A percentile compares a stretch with the other conserved stretches of the same genome.
Conservation (phyloP, 2,329 filamentous ascomycete genomes). For the Colletotrichum chlorophyti region DNA sequence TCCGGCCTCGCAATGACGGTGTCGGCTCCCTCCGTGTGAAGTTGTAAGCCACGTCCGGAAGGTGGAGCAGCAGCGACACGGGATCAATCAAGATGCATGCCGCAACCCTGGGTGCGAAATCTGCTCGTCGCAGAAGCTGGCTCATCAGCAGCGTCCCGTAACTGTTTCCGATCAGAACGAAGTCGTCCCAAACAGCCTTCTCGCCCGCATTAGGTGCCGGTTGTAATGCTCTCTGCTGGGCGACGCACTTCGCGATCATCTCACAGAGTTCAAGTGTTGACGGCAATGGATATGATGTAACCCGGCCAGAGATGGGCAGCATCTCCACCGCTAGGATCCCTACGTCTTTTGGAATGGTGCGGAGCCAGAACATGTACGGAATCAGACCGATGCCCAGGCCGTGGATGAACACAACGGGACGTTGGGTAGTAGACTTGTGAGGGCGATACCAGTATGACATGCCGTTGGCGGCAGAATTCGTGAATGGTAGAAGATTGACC, state of each 20-base stretch:
- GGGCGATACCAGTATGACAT: constrained; percentile 67
- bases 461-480: constrained; percentile 51
- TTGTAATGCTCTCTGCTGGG: constrained; percentile 15
- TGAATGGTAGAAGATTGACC: constrained; percentile 50
- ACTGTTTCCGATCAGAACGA: constrained; percentile 65
- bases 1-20: constrained; percentile 19
- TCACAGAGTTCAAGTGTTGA: constrained; percentile 1
- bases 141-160: constrained; percentile 64
- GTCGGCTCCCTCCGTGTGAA: constrained; percentile 55
- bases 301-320: constrained; percentile 63
- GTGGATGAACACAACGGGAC: constrained; percentile 68
- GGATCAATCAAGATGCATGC: constrained; percentile 64
- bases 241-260: constrained; percentile 22
- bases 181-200: constrained; percentile 45
- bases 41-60: constrained; percentile 69
- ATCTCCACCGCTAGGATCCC: constrained; percentile 66
- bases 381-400: constrained; percentile 63
- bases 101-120: constrained; percentile 44
- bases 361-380: constrained; percentile 61
- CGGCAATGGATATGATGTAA: constrained; percentile 56
- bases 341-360: constrained; percentile 50
- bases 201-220: not conserved
- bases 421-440: constrained; percentile 62
- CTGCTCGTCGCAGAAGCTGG: constrained; percentile 57
- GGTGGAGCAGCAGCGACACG: constrained; percentile 64